Base-by-base conservation (phyloP, 441 rosid genomes). In the Populus hybrid region DNA sequence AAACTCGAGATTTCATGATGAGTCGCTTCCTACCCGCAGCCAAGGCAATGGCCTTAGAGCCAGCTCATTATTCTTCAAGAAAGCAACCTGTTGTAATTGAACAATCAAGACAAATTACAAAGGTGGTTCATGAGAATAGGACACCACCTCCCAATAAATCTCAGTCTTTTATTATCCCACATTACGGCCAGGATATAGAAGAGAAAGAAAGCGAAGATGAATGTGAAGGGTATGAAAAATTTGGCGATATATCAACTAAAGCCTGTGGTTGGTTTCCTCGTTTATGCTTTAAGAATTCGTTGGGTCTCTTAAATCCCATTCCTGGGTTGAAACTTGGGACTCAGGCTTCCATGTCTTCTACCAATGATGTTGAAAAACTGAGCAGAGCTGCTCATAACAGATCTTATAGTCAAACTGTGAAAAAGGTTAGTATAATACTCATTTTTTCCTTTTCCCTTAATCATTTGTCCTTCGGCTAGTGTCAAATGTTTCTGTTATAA, bases 1-100 rank as follows among this genome's bases (percentile, higher is more conserved):
- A 84, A 70, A 86, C 90, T 63, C 87, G 87, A 26, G 97, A 95
- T 80, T 90, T 95, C 80, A 93, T 95, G 97, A 86, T 93, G 98
- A 88, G 86, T 14, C 95, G 99, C 50, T 95, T 95, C 91, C 87
- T 93, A 81, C 98, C 99, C n/a, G 99, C 99, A 46, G 97, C 99
- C 66, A 90, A 88, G 92, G 99, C 99, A 67, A 90, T 93, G 99
- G 86, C 98, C 70, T 76, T 88, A 77, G 86, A 86, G 79, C 83
- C 86, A 70, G 86, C 90, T 72, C 94, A 89, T 36, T 81, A 90
- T 85, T 83, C 94, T 72, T 83, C 91, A 70, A 89, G 86, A 82
- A 92, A 84, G 85, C 91, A 92, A 75, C 87, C 83, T 68, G 78
- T 72, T 10, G 80, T 84, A 73, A 79, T 82, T 71, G 91, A 88